These are phyloP conservation scores for Salicornia ramosissima DNA, from an alignment of 148 eudicot species.

Conservation along the genomic window DNA sequence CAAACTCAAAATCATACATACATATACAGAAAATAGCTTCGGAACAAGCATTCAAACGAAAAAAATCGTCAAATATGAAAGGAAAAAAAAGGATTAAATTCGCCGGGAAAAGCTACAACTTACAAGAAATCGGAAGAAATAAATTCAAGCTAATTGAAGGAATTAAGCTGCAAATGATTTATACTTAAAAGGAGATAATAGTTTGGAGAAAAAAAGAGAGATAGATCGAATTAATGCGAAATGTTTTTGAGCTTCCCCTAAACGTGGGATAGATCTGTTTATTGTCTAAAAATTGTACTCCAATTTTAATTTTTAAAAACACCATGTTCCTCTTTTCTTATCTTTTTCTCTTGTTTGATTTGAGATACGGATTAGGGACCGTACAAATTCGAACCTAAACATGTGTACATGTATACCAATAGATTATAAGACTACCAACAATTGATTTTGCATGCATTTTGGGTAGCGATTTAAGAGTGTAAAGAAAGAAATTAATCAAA, in stretches of 20 bases:
- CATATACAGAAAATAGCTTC: not conserved
- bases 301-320: not conserved
- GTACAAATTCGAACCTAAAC: no score
- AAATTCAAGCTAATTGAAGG: not conserved
- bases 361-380: no score
- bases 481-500: no score
- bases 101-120: not conserved
- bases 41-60: not conserved
- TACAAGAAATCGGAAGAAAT: not conserved
- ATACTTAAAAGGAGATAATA: not conserved
- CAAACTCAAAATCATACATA: not conserved
- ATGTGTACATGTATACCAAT: no score
- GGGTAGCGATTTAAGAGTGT: no score
- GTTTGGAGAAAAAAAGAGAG: constrained; percentile 3
- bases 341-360: not conserved
- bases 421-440: no score
- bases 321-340: not conserved
- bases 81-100: not conserved
- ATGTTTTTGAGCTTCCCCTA: constrained; percentile 2
- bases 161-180: not conserved
- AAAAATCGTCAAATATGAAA: no score
- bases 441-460: no score
- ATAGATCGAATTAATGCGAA: constrained; percentile 9
- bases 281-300: not conserved
- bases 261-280: constrained; percentile 10